Conservation (phyloP, 805 yeast species). For the Kluyveromyces nonfermentans region DNA sequence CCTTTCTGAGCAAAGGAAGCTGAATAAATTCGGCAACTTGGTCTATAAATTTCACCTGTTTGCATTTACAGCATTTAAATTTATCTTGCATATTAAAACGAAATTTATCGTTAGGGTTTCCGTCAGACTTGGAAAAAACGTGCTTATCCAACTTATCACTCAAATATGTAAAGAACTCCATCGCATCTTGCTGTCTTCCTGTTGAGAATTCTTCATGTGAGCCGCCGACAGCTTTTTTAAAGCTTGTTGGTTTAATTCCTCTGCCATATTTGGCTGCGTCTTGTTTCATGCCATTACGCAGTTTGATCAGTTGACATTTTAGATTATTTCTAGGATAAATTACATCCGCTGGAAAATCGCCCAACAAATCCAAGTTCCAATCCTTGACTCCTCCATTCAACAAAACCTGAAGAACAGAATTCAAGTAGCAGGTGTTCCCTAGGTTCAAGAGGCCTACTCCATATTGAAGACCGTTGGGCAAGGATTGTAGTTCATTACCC, state of each 20-base stretch:
- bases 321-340: slow-evolving; percentile 55
- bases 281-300: slow-evolving; percentile 62
- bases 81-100: slow-evolving; percentile 60
- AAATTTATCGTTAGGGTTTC: slow-evolving; percentile 45
- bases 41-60: slow-evolving; percentile 45
- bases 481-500: slow-evolving; percentile 54
- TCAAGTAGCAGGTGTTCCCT: slow-evolving; percentile 89
- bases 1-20: slow-evolving; percentile 42
- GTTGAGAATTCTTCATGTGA: slow-evolving; percentile 77
- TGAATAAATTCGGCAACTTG: slow-evolving; percentile 53
- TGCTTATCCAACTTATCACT: slow-evolving; percentile 50
- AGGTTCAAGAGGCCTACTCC: slow-evolving; percentile 83
- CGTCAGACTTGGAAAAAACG: slow-evolving; percentile 24
- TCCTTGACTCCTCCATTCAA: slow-evolving; percentile 34
- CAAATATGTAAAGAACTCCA: slow-evolving; percentile 71
- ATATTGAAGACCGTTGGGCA: slow-evolving; percentile 31
- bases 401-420: slow-evolving; percentile 69
- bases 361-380: slow-evolving; percentile 31
- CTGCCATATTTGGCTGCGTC: slow-evolving; percentile 47
- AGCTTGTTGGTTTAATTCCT: slow-evolving; percentile 69
- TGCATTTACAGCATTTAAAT: slow-evolving; percentile 44
- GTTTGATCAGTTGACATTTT: slow-evolving; percentile 64
- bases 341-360: slow-evolving; percentile 32
- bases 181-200: slow-evolving; percentile 90
- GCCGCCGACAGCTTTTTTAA: slow-evolving; percentile 69